Conservation (phyloP, 2,329 filamentous ascomycete genomes). For the Hypoxylon sp. region DNA sequence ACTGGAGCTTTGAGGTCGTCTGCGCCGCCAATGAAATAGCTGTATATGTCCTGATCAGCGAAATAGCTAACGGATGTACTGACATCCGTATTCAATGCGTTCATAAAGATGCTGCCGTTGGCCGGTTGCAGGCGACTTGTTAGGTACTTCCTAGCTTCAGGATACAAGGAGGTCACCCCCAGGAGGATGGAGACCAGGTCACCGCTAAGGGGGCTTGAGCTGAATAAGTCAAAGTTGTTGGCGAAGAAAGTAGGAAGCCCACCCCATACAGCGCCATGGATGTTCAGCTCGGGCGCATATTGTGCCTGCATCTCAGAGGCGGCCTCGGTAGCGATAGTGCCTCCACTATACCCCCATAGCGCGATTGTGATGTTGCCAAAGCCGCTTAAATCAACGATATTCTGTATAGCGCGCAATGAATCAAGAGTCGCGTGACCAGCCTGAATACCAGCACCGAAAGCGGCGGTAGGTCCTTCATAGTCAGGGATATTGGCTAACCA, state of each 20-base stretch:
- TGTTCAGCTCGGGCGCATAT: conserved; percentile 61
- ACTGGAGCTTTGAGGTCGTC: conserved; percentile 9
- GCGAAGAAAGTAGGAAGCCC: conserved; percentile 50
- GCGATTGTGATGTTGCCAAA: conserved; percentile 44
- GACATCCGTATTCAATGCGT: conserved; percentile 7
- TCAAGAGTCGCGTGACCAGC: conserved; percentile 35
- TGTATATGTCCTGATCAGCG: conserved; percentile 40
- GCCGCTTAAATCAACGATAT: conserved; percentile 4
- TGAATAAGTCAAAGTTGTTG: conserved; percentile 43
- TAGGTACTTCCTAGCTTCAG: conserved; percentile 40
- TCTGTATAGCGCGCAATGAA: conserved; percentile 27
- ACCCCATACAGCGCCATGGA: conserved; percentile 28
- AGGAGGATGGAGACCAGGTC: conserved; percentile 45
- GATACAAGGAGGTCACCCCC: conserved; percentile 43
- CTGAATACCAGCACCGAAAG: conserved; percentile 26
- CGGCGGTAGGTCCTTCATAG: conserved; percentile 53
- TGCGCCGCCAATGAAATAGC: conserved; percentile 39
- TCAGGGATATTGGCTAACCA: conserved; percentile 59
- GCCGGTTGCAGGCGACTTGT: conserved; percentile 40
- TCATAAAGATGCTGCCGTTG: conserved; percentile 44
- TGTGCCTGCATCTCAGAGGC: conserved; percentile 60
- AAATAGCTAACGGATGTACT: conserved; percentile 33
- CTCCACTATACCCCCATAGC: conserved; percentile 66
- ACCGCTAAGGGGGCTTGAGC: conserved; percentile 43
- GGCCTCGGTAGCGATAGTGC: conserved; percentile 60